phyloP scores from a whole-genome alignment of 2,329 filamentous ascomycete species.

The Fusarium newnesense region DNA sequence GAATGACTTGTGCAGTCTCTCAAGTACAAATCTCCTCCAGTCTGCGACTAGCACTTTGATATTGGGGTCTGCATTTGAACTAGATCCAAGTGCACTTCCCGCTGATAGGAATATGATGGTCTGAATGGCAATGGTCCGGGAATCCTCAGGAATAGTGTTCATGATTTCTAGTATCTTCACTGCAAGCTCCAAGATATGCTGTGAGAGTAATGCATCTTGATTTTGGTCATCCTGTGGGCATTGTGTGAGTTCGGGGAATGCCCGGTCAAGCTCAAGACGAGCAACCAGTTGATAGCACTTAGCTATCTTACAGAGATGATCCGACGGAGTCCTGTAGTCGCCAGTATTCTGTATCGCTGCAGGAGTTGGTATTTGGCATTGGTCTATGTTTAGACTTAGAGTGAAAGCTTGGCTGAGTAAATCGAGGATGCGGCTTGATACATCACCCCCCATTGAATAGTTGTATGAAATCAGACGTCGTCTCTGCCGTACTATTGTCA shows the following conservation, averaged over 20 bases:
- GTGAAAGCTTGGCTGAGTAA: not conserved
- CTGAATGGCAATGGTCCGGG: not conserved
- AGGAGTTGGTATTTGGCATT: not conserved
- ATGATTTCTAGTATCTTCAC: not conserved
- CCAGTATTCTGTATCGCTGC: not conserved
- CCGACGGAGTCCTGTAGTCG: not conserved
- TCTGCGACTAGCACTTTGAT: not conserved
- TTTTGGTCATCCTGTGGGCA: no score
- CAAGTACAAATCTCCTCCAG: not conserved
- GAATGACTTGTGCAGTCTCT: not conserved
- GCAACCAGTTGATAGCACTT: not conserved
- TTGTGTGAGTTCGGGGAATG: not conserved
- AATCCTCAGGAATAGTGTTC: not conserved
- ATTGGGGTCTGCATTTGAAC: not conserved
- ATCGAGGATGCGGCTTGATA: not conserved
- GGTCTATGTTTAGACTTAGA: not conserved
- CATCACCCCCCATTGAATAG: fast-evolving
- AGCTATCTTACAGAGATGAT: not conserved
- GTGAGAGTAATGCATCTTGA: not conserved
- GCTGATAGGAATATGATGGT: not conserved
- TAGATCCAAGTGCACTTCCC: not conserved
- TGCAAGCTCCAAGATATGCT: not conserved
- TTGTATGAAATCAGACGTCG: not conserved
- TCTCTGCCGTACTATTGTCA: not conserved
- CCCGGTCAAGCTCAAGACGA: not conserved